Conservation (phyloP, 2,329 filamentous ascomycete genomes). For the Microthyrium microscopicum region DNA sequence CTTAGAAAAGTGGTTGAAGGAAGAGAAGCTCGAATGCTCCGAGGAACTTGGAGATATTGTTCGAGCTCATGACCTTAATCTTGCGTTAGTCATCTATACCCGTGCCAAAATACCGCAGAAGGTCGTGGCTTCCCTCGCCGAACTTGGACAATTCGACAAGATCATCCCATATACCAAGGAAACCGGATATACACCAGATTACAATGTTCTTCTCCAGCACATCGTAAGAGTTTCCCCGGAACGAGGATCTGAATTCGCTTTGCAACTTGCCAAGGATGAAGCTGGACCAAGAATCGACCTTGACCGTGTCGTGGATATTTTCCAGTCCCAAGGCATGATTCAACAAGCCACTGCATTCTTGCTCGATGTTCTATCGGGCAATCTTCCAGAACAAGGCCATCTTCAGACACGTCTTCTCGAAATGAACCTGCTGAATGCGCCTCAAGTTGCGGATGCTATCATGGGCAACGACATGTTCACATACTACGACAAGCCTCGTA, state of each 20-base stretch:
- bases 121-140: constrained; percentile 85
- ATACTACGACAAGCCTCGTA: constrained; percentile 80
- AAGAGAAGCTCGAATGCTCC: constrained; percentile 89
- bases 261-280: constrained; percentile 78
- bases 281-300: constrained; percentile 77
- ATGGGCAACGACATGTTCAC: constrained; percentile 98
- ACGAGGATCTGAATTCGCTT: constrained; percentile 87
- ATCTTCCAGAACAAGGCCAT: constrained; percentile 82
- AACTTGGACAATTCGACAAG: constrained; percentile 92
- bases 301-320: constrained; percentile 90
- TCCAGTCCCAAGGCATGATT: constrained; percentile 94
- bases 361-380: constrained; percentile 85
- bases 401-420: constrained; percentile 89
- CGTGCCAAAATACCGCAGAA: constrained; percentile 84
- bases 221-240: constrained; percentile 84
- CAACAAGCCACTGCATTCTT: constrained; percentile 98
- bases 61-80: constrained; percentile 69
- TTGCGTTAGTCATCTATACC: constrained; percentile 79
- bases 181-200: constrained; percentile 85
- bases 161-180: constrained; percentile 83
- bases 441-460: constrained; percentile 94
- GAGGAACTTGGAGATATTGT: constrained; percentile 94
- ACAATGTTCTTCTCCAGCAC: constrained; percentile 78
- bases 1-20: constrained; percentile 93
- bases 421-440: constrained; percentile 95